A percentile compares a stretch with the other conserved stretches of the same genome.
These are phyloP conservation scores for Monilinia vaccinii-corymbosi DNA, from an alignment of 2,329 filamentous ascomycete genomes.

Conservation along the genomic window DNA sequence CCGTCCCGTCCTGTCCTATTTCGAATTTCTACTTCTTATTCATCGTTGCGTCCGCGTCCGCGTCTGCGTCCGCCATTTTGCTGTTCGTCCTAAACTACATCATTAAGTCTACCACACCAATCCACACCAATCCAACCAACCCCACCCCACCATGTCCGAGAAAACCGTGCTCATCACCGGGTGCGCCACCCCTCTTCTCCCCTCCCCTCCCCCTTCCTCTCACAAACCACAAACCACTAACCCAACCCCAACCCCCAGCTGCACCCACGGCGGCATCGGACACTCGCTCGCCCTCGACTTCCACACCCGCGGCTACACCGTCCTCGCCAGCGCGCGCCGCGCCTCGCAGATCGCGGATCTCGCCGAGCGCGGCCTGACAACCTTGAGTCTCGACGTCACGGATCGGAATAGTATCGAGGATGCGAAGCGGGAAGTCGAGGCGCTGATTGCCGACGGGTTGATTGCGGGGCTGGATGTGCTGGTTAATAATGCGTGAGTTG, in stretches of 20 bases:
- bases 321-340: slow-evolving; percentile 35
- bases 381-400: slow-evolving; percentile 35
- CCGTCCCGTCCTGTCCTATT: too few species aligned
- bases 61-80: too few species aligned
- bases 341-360: slow-evolving; percentile 28
- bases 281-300: slow-evolving; percentile 34
- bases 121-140: too few species aligned
- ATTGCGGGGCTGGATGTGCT: slow-evolving; percentile 68
- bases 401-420: slow-evolving; percentile 15
- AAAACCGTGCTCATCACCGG: slow-evolving; percentile 3
- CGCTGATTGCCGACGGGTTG: slow-evolving; percentile 38
- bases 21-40: too few species aligned
- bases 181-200: neutral
- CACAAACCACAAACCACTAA: neutral
- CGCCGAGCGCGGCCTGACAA: slow-evolving; percentile 28
- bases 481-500: slow-evolving; percentile 70
- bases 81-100: too few species aligned
- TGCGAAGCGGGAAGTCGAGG: slow-evolving; percentile 23
- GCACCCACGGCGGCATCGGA: slow-evolving; percentile 32
- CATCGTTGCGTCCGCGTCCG: too few species aligned
- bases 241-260: slow-evolving; percentile 10
- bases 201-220: neutral
- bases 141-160: neutral
- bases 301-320: slow-evolving; percentile 30
- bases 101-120: too few species aligned